Base-by-base conservation (phyloP, 768 basidiomycete species). In the Boletus patriciae region DNA sequence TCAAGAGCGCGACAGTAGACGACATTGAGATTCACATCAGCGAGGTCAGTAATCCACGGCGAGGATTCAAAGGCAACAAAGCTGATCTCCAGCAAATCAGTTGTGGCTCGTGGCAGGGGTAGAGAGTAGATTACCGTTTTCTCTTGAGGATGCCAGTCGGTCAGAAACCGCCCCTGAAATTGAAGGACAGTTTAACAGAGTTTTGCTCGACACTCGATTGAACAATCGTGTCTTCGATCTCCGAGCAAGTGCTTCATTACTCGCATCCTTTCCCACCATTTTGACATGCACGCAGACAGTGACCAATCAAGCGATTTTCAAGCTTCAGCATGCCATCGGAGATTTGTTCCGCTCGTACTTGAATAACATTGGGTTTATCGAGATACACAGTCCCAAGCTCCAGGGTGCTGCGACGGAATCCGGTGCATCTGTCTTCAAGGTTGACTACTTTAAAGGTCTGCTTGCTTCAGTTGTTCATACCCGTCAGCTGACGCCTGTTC, bases 381-480 rank as follows among this genome's bases (percentile, higher is more conserved):
- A 98, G 74, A 98, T 99, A 59, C 96, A 98, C 75, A 94, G 91
- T 58, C 97, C 97, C 6, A 99, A 98, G 76, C 80, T 99, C 3
- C 94, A 98, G 71, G 94, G 92, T 41, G 90, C 97, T 34, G 95
- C 97, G 10, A 98, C 97, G 3, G 97, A 98, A 75, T 92, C 89
- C 13, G 97, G 97, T 10, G 92, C 97, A 42, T 91, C 90, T 36
- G 97, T 99, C 38, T 99, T 98, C 83, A 94, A 95, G 79, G 97
- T 98, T 44, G 83, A 83, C 67, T 98, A 99, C 74, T 99, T 98
- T 80, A 96, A 97, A 81, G 92, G 95, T 54, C 19, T 48, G 52
- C n/a, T 29, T 27, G 34, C 27, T 19, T 27, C 21, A 18, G 16
- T 51, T 19, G 57, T 57, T 40, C 48, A 15, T 38, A n/a, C 27